Evolutionary conservation across 2,329 filamentous ascomycete species (phyloP), one percentile per base, ranked within the genome.

Genomic region (Fusarium austroafricanum): DNA sequence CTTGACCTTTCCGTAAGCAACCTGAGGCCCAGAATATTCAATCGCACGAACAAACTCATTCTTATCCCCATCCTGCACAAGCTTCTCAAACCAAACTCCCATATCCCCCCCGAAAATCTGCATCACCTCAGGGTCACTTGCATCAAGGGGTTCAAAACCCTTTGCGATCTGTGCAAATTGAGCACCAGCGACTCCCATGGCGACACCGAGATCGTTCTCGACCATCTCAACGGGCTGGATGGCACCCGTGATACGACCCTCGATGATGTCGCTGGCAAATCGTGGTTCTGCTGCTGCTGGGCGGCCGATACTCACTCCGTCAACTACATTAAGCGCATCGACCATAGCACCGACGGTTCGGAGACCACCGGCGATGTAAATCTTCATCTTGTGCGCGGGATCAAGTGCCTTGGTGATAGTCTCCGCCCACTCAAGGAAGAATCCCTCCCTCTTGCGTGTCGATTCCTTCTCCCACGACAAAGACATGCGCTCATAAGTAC

Each of bases 371-470:
- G 85, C 87, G 33, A 89, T 78, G 70, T 87, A 89, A 1, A 80
- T 80, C 70, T 81, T 85, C 6, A 87, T 88, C 73, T 84, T 83
- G 2, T 61, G 78, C 17, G 65, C 61, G 5, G 55, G 31, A 5
- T 65, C 47, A 12, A 82, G 71, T 5, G 70, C 67, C 2, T 73
- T 75, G 31, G 82, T 77, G 73, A 89, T 82, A 58, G 77, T 71
- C 68, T 88, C 81, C 0, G 86, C 87, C 59, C 87, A 89, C 4
- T 88, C 84, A 45, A 89, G 71, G 78, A 89, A 89, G 80, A 87
- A 89, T 1, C 83, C 82, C 73, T 88, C 86, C 3, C 85, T 79
- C 76, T 83, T 82, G 72, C 78, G 79, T 5, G 85, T 89, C 26
- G 80, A 83, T 46, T 88, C 86, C 60, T 83, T 80, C 75, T 83